phyloP scores from a whole-genome alignment of 1,139 yeast species.

The Lodderomyces oxycetoniae region DNA sequence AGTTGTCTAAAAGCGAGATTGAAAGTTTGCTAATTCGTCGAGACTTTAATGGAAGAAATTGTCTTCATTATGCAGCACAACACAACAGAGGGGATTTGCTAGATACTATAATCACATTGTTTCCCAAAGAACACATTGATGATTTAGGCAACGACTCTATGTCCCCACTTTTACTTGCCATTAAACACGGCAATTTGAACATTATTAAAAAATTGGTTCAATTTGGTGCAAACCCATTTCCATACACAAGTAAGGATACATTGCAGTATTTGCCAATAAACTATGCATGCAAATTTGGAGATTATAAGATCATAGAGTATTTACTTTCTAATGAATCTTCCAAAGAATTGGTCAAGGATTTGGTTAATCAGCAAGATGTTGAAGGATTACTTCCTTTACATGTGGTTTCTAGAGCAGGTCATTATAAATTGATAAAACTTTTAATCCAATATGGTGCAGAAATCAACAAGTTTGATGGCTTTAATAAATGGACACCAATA shows the following conservation, averaged over 20 bases:
- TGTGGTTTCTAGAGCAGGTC: slow-evolving; percentile 84
- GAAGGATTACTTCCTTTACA: slow-evolving; percentile 89
- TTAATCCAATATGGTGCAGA: slow-evolving; percentile 71
- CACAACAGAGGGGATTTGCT: slow-evolving; percentile 56
- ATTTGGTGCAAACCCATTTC: slow-evolving; percentile 55
- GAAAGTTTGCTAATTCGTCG: slow-evolving; percentile 31
- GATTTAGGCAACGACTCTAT: slow-evolving; percentile 65
- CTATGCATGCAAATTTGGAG: slow-evolving; percentile 85
- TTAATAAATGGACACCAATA: slow-evolving; percentile 91
- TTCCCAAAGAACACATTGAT: slow-evolving; percentile 41
- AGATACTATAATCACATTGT: slow-evolving; percentile 35
- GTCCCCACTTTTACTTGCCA: slow-evolving; percentile 78
- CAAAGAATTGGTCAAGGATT: slow-evolving; percentile 16
- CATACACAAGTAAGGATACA: slow-evolving; percentile 44
- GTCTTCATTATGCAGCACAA: slow-evolving; percentile 86
- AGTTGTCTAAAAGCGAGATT: slow-evolving; percentile 18
- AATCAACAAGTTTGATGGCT: slow-evolving; percentile 73
- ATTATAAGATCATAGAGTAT: slow-evolving; percentile 63
- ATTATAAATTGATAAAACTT: slow-evolving; percentile 59
- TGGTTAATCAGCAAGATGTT: slow-evolving; percentile 59
- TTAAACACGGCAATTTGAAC: slow-evolving; percentile 61
- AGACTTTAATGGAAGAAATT: slow-evolving; percentile 74
- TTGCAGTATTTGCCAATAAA: slow-evolving; percentile 76
- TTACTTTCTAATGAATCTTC: slow-evolving; percentile 36
- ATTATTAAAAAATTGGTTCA: slow-evolving; percentile 41